These are phyloP conservation scores for Neurospora tetraspora DNA, from an alignment of 495 filamentous ascomycete genomes.

Conservation along the genomic window DNA sequence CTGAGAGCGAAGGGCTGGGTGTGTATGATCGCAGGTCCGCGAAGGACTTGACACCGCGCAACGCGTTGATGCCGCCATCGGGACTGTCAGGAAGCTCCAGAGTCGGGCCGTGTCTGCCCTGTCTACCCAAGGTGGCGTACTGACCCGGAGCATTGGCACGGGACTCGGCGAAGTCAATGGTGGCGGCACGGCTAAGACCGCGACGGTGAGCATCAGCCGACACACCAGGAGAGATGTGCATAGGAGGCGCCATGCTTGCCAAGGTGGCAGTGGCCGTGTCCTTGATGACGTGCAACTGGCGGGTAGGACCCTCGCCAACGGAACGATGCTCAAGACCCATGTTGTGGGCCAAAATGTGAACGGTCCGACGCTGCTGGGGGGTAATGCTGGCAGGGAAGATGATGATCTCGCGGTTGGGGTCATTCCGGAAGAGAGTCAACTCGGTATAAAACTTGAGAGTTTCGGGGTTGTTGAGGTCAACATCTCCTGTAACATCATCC, in stretches of 20 bases:
- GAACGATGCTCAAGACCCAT: slow-evolving; percentile 87
- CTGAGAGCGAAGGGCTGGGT: slow-evolving; percentile 83
- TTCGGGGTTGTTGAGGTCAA: slow-evolving; percentile 86
- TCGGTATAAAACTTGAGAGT: slow-evolving; percentile 83
- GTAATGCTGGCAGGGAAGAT: slow-evolving; percentile 73
- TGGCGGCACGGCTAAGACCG: slow-evolving; percentile 82
- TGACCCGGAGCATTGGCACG: slow-evolving; percentile 57
- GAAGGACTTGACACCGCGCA: slow-evolving; percentile 94
- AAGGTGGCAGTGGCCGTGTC: slow-evolving; percentile 28
- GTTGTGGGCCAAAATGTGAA: slow-evolving; percentile 91
- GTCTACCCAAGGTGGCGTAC: slow-evolving; percentile 65
- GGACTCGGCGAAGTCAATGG: slow-evolving; percentile 94
- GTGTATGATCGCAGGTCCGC: slow-evolving; percentile 92
- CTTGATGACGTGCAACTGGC: slow-evolving; percentile 83
- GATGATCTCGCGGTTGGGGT: slow-evolving; percentile 62
- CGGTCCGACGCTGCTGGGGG: slow-evolving; percentile 72
- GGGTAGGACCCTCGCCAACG: slow-evolving; percentile 72
- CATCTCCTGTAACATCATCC: slow-evolving; percentile 37
- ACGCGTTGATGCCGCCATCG: slow-evolving; percentile 38
- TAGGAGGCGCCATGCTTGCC: slow-evolving; percentile 15
- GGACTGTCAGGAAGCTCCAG: slow-evolving; percentile 81
- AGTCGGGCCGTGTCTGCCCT: slow-evolving; percentile 53
- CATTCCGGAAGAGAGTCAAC: slow-evolving; percentile 79
- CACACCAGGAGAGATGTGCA: slow-evolving; percentile 52
- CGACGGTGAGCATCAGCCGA: slow-evolving; percentile 66